phyloP scores from a whole-genome alignment of 2,329 filamentous ascomycete genomes.

The Beauveria sp. region DNA sequence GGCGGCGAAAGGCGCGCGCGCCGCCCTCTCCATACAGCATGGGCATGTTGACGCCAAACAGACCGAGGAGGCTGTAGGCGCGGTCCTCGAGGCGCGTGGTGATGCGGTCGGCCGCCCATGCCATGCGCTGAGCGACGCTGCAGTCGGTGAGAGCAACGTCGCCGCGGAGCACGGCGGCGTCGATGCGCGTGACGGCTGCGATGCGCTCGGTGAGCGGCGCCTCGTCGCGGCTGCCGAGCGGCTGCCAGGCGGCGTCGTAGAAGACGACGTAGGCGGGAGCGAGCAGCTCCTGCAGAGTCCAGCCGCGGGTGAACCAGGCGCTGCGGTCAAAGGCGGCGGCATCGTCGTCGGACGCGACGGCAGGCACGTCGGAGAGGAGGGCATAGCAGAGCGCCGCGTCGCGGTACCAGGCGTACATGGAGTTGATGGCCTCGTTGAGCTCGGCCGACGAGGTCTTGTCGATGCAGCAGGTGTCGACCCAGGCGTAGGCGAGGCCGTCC shows the following conservation, averaged over 20 bases:
- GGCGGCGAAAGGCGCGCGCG: constrained; percentile 11
- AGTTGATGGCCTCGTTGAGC: constrained; percentile 7
- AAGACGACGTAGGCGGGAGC: constrained; percentile 28
- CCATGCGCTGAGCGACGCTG: constrained; percentile 17
- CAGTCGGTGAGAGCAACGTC: neutral
- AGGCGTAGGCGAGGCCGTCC: constrained; percentile 17
- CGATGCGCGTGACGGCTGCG: neutral
- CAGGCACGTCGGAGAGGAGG: constrained; percentile 16
- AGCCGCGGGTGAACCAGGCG: constrained; percentile 35
- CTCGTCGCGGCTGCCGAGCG: constrained; percentile 19
- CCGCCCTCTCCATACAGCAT: constrained; percentile 19
- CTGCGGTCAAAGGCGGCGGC: constrained; percentile 9
- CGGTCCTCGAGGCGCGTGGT: constrained; percentile 19
- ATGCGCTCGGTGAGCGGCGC: constrained; percentile 12
- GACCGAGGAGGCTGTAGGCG: constrained; percentile 20
- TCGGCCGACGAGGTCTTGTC: constrained; percentile 7
- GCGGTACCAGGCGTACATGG: constrained; percentile 20
- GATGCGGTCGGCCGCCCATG: constrained; percentile 17
- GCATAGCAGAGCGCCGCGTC: constrained; percentile 19
- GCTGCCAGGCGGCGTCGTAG: constrained; percentile 21
- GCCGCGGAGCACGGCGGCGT: constrained; percentile 12
- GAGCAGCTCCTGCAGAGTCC: constrained; percentile 61
- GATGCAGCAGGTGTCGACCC: constrained; percentile 24
- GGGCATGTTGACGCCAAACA: constrained; percentile 21
- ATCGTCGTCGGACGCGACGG: neutral